Conservation (phyloP, 2,329 filamentous ascomycete genomes). For the Penicillium crustosum region DNA sequence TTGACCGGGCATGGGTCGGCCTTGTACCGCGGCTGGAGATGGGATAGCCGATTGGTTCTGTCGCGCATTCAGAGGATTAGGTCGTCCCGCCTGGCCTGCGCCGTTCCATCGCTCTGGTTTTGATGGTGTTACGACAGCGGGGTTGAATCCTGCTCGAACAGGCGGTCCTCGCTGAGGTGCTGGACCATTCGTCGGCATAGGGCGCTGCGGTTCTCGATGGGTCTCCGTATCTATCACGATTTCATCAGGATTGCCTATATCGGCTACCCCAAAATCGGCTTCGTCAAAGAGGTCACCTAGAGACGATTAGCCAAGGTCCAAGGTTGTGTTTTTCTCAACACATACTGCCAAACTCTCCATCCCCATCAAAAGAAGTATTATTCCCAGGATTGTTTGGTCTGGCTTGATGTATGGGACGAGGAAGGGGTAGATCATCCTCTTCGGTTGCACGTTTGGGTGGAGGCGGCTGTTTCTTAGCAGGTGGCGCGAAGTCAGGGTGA, state of each 20-base stretch:
- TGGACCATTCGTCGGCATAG: constrained; percentile 25
- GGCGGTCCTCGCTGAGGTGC: constrained; percentile 24
- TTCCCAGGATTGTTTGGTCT: constrained; percentile 34
- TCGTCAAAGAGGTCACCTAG: constrained; percentile 68
- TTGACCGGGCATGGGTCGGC: constrained; percentile 19
- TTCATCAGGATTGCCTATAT: constrained; percentile 74
- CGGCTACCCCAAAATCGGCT: constrained; percentile 67
- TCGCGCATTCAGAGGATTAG: constrained; percentile 25
- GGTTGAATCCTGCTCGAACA: constrained; percentile 19
- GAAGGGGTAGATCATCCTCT: constrained; percentile 52
- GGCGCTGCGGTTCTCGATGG: constrained; percentile 25
- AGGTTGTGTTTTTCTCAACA: background rate
- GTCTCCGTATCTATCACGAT: constrained; percentile 56
- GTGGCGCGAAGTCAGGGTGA: constrained; percentile 67
- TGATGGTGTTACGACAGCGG: constrained; percentile 38
- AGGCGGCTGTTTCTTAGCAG: constrained; percentile 56
- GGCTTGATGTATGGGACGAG: constrained; percentile 21
- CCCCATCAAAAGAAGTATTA: constrained; percentile 36
- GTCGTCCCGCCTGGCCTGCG: constrained; percentile 22
- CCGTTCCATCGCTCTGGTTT: constrained; percentile 38
- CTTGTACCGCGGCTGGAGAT: constrained; percentile 17
- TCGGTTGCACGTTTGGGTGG: constrained; percentile 41
- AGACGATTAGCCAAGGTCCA: constrained; percentile 17
- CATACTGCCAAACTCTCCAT: constrained; percentile 48
- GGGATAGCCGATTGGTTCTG: constrained; percentile 21